phyloP scores from a whole-genome alignment of 495 filamentous ascomycete species.

The Tuber melanosporum region DNA sequence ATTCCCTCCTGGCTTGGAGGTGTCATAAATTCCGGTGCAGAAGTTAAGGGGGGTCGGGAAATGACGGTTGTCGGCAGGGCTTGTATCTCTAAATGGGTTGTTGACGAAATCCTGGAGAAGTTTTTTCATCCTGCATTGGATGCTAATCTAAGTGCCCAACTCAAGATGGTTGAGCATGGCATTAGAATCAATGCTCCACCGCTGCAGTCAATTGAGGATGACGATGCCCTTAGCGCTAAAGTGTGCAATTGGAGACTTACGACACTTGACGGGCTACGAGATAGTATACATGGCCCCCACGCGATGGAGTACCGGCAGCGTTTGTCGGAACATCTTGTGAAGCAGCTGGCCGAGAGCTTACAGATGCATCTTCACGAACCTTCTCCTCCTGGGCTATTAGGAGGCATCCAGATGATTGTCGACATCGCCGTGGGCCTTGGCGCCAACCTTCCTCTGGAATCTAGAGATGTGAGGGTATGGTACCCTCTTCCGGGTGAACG shows the following conservation, averaged over 20 bases:
- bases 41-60: constrained; percentile 76
- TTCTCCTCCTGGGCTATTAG: constrained; percentile 66
- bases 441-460: constrained; percentile 80
- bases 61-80: constrained; percentile 96
- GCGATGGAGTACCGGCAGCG: constrained; percentile 56
- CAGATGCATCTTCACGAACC: constrained; percentile 68
- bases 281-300: constrained; percentile 58
- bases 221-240: constrained; percentile 77
- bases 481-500: constrained; percentile 69
- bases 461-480: constrained; percentile 78
- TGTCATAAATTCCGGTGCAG: constrained; percentile 75
- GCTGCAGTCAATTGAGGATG: constrained; percentile 71
- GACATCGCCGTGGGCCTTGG: constrained; percentile 84
- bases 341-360: constrained; percentile 62
- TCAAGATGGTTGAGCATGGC: constrained; percentile 86
- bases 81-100: constrained; percentile 79
- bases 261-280: constrained; percentile 82
- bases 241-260: constrained; percentile 89
- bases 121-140: constrained; percentile 89
- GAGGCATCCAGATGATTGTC: constrained; percentile 81
- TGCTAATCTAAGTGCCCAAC: constrained; percentile 60
- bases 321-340: constrained; percentile 62
- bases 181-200: constrained; percentile 68
- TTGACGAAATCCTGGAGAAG: constrained; percentile 82
- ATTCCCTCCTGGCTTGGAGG: constrained; percentile 71